Base-by-base conservation (phyloP, 2,329 filamentous ascomycete genomes). In the Purpureocillium takamizusanense region DNA sequence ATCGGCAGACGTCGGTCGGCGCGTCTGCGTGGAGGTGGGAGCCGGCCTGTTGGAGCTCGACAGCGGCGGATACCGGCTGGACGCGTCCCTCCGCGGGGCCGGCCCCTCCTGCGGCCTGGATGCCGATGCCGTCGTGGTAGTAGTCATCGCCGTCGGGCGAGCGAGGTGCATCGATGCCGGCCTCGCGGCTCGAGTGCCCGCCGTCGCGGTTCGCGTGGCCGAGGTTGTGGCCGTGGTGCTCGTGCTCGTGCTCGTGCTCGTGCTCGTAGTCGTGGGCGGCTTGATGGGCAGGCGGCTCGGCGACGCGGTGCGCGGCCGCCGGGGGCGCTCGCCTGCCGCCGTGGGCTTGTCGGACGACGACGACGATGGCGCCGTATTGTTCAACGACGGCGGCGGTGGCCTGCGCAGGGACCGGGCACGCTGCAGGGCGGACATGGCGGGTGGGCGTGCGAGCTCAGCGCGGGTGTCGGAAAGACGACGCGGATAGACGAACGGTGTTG, bases 241-340 rank as follows among this genome's bases (percentile, higher is more conserved):
- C 6, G 21, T 25, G 21, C 6, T 25, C 5, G 21, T 25, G 21
- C 10, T 25, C 49, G 21, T 25, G 21, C 6, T 25, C 6, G 21
- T 25, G 21, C 6, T 25, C 5, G 21, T 25, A 10, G 5, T 25
- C 49, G n/a, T n/a, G n/a, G n/a, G n/a, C n/a, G n/a, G n/a, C n/a
- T 70, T 73, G 46, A 68, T 52, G 30, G 70, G 70, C 25, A 75
- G 57, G 30, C 70, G 64, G 49, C 66, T 75, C 2, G 72, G 70
- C 9, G 71, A 74, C 14, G 46, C 51, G 46, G 54, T 65, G 40
- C 64, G 59, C 18, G 51, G 55, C 53, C 21, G 21, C 21, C 10
- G 21, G 6, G n/a, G n/a, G n/a, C n/a, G n/a, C n/a, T n/a, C n/a
- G 5, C 6, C 21, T 25, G 21, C 6, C 21, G 6, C 21, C 6